phyloP scores from a whole-genome alignment of 805 yeast species.

The Ogataea paradorogensis region DNA sequence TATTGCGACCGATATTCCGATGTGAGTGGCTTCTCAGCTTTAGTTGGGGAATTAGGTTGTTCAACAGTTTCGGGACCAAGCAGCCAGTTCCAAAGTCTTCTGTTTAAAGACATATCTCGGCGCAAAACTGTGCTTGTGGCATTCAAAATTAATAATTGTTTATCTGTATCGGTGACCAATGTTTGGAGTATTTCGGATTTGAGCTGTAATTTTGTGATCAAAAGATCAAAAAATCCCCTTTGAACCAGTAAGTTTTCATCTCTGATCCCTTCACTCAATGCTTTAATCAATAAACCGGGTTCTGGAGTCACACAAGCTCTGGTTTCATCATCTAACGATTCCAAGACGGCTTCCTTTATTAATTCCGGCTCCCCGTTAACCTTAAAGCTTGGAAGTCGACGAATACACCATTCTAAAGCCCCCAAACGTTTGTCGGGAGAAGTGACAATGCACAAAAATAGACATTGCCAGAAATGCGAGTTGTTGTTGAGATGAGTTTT shows the following conservation, averaged over 20 bases:
- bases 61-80: constrained; percentile 66
- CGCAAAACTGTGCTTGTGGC: constrained; percentile 69
- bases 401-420: constrained; percentile 71
- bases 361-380: constrained; percentile 5
- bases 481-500: constrained; percentile 59
- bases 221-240: constrained; percentile 83
- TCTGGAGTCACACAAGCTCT: constrained; percentile 67
- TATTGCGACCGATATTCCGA: constrained; percentile 44
- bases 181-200: constrained; percentile 53
- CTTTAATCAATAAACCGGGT: constrained; percentile 73
- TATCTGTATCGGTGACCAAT: constrained; percentile 50
- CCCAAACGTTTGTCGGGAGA: constrained; percentile 82
- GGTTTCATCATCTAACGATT: constrained; percentile 40
- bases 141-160: constrained; percentile 53
- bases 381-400: constrained; percentile 60
- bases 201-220: constrained; percentile 65
- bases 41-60: constrained; percentile 4
- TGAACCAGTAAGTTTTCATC: constrained; percentile 71
- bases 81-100: constrained; percentile 92
- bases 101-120: constrained; percentile 90
- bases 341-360: constrained; percentile 22
- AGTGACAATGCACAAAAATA: constrained; percentile 71
- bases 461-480: constrained; percentile 80
- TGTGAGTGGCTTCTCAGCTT: constrained; percentile 9
- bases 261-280: constrained; percentile 65